Evolutionary conservation across 495 filamentous ascomycete genomes (phyloP), one percentile per base, ranked within the genome.

Genomic region (Tuber borchii): DNA sequence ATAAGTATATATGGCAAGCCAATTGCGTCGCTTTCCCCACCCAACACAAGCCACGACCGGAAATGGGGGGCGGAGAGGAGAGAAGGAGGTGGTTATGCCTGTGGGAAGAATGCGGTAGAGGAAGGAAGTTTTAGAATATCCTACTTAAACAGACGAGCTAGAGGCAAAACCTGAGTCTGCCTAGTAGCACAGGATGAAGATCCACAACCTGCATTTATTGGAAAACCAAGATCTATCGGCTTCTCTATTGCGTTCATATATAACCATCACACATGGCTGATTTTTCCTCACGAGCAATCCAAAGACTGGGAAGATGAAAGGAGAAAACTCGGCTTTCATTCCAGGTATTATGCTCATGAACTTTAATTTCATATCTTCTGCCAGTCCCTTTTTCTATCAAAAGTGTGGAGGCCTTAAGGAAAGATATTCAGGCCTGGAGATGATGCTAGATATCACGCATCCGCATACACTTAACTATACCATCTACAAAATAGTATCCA

Each of bases 121-220:
- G n/a, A 26, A 26, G n/a, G 51, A 26, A 26, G 10, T n/a, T 14
- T 56, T 26, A 1, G 6, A 48, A 48, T 1, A 48, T 6, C 1
- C 7, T 48, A 2, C 1, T 4, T 1, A 48, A 0, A 22, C 2
- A 20, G 8, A 4, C 2, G 0, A 48, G 2, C 0, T 7, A 48
- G 19, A 17, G 1, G 14, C 16, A 9, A 8, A 6, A 9, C 8
- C 44, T 17, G 16, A 5, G 44, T 16, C 44, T 17, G 16, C 44
- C 17, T 45, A 0, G 1, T 6, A 40, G 37, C 4, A 17, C 19
- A 48, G 7, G 46, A 22, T 9, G 1, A 22, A 6, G 20, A 48
- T 48, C 46, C 20, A 5, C 19, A 48, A 17, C 46, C 7, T 22
- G 22, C 0, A 40, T 48, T 48, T 48, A 22, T 48, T 9, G 20